A percentile compares a stretch with the other conserved stretches of the same genome.
These are phyloP conservation scores for Chloranthus sessilifolius DNA, from an alignment of 164 flowering plant species.

Conservation along the genomic window DNA sequence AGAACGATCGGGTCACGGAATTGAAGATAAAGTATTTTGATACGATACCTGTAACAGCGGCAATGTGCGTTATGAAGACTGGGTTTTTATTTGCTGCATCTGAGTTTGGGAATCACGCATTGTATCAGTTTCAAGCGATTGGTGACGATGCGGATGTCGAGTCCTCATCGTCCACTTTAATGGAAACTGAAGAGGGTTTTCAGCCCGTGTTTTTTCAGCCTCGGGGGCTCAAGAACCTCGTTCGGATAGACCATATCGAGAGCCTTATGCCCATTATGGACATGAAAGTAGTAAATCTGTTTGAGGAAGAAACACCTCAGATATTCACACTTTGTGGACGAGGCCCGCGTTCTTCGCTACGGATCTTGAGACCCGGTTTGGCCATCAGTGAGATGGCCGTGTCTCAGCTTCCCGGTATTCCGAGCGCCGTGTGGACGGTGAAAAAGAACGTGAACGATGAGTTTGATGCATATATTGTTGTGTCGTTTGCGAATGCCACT, in stretches of 20 bases:
- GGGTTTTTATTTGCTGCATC: constrained; percentile 97
- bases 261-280: constrained; percentile 99
- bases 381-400: constrained; percentile 99
- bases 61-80: constrained; percentile 81
- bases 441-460: constrained; percentile 90
- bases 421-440: constrained; percentile 98
- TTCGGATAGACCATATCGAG: constrained; percentile 88
- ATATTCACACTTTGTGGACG: constrained; percentile 91
- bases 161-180: constrained; percentile 77
- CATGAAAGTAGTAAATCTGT: constrained; percentile 83
- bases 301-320: constrained; percentile 98
- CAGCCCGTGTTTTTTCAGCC: constrained; percentile 97
- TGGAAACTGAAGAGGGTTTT: constrained; percentile 96
- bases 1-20: constrained; percentile 68
- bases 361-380: constrained; percentile 89
- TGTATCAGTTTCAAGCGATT: constrained; percentile 93
- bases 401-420: constrained; percentile 93
- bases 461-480: constrained; percentile 98
- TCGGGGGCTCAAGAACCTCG: constrained; percentile 85
- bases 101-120: constrained; percentile 93
- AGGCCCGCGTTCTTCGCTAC: constrained; percentile 87
- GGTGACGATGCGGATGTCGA: constrained; percentile 95
- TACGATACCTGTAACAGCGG: constrained; percentile 79
- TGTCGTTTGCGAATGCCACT: constrained; percentile 94
- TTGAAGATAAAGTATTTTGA: constrained; percentile 95